Percentiles rank a stretch among this genome's conserved stretches.
These are phyloP conservation scores for Rhodomyrtus tomentosa DNA, from an alignment of 345 rosid genomes.

Conservation along the genomic window DNA sequence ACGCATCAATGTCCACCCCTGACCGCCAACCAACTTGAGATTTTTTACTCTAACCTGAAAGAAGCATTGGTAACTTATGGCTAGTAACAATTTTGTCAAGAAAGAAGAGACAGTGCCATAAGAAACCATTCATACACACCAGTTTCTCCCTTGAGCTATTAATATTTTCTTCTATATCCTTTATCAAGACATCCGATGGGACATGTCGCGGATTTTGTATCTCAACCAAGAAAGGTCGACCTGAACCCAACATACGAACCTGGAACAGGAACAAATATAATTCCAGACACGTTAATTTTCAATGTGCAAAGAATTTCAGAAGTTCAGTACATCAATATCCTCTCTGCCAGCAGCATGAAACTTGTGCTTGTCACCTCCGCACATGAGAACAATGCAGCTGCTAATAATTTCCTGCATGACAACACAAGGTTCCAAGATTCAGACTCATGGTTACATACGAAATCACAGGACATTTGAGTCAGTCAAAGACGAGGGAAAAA, in stretches of 20 bases:
- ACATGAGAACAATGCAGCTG: slow-evolving; percentile 60
- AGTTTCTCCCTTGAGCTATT: slow-evolving; percentile 48
- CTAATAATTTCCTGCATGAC: slow-evolving; percentile 67
- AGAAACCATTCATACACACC: slow-evolving; percentile 26
- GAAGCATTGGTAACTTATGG: not conserved
- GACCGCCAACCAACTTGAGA: slow-evolving; percentile 50
- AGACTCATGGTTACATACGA: not conserved
- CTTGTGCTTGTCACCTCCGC: slow-evolving; percentile 72
- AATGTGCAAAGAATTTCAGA: not conserved
- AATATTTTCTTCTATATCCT: slow-evolving; percentile 57
- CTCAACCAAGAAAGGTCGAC: slow-evolving; percentile 96
- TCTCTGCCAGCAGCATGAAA: slow-evolving; percentile 99
- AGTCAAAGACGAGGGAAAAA: not conserved
- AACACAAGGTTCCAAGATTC: not conserved
- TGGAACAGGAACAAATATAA: slow-evolving; percentile 14
- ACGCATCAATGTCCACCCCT: slow-evolving; percentile 83
- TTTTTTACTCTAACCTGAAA: slow-evolving; percentile 66
- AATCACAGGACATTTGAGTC: not conserved
- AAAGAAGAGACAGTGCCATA: not conserved
- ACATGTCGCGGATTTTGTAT: slow-evolving; percentile 70
- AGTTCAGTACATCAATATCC: slow-evolving; percentile 70
- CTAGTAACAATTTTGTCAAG: not conserved
- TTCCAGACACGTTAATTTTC: not conserved
- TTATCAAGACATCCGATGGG: slow-evolving; percentile 46
- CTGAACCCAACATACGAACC: slow-evolving; percentile 99